phyloP scores from a whole-genome alignment of 306 rosid species.

The Mucuna pruriens region DNA sequence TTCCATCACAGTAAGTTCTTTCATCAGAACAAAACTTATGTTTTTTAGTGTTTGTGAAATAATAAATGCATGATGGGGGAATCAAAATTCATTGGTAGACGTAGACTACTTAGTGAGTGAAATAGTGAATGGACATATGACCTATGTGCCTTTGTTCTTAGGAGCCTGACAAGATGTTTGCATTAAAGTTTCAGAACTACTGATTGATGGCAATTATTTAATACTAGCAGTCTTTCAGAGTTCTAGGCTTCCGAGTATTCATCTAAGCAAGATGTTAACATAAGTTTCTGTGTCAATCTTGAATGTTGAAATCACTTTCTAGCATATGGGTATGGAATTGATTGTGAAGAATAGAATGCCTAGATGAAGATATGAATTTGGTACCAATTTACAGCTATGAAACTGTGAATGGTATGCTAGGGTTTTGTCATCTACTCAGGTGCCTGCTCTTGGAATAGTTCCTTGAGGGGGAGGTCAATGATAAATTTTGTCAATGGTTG shows the following conservation, averaged over 20 bases:
- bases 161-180: conserved; percentile 7
- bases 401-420: neutral
- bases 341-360: conserved; percentile 16
- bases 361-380: conserved; percentile 4
- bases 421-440: conserved; percentile 9
- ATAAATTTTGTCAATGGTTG: neutral
- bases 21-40: neutral
- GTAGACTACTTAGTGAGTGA: neutral
- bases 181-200: neutral
- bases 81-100: conserved; percentile 15
- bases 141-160: neutral
- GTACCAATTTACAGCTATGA: neutral
- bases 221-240: neutral
- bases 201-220: conserved; percentile 25
- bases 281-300: conserved; percentile 7
- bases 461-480: conserved; percentile 18
- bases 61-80: conserved; percentile 1
- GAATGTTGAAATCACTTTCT: conserved; percentile 14
- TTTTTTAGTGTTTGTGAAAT: neutral
- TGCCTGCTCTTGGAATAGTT: conserved; percentile 26
- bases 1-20: conserved; percentile 83
- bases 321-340: conserved; percentile 11
- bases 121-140: no score
- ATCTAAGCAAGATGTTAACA: conserved; percentile 14
- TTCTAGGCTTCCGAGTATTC: conserved; percentile 2